Evolutionary conservation across 2,329 filamentous ascomycete genomes (phyloP), one percentile per base, ranked within the genome.

Genomic region (Teratosphaeria nubilosa): DNA sequence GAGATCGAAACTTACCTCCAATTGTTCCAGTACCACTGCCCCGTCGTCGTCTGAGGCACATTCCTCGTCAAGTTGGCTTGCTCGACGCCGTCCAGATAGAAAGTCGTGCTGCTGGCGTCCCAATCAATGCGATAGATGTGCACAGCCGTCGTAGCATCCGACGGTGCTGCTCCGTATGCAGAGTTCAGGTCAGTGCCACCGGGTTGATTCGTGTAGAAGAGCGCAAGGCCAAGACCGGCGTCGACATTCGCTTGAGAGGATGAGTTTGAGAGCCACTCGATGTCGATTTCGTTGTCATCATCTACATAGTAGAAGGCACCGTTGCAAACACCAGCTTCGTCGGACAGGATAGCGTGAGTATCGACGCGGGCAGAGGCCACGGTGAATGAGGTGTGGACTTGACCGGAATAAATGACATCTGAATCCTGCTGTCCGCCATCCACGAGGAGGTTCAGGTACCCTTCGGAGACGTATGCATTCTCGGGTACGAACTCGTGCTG

Each of bases 111-210:
- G 13, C 55, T 56, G 16, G 53, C 24, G 6, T 54, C 56, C 64
- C 64, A 66, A 25, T 66, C 64, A n/a, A 65, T 52, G 6, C 64
- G 60, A 57, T 66, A 65, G 25, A 62, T 60, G 54, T 66, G 64
- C 2, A 62, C 61, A 1, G 41, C 54, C 6, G 48, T 55, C 20
- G 56, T 60, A 10, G 60, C 58, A 54, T 60, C 60, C 3, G 32
- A 27, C 11, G 34, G 34, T 13, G 16, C 34, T 16, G 34, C 34
- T 7, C 34, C 34, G 3, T 37, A 37, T 13, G 34, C 34, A 13
- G 34, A 13, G 11, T 37, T 37, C 34, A 13, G 11, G 34, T 16
- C 16, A 58, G 37, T 16, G 41, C 37, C 2, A 32, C 54, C 45
- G 51, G 51, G 59, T 51, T 66, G 64, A 45, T 66, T 66, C 4